Base-by-base conservation (phyloP, 164 flowering plant genomes). In the Echeveria elegans region DNA sequence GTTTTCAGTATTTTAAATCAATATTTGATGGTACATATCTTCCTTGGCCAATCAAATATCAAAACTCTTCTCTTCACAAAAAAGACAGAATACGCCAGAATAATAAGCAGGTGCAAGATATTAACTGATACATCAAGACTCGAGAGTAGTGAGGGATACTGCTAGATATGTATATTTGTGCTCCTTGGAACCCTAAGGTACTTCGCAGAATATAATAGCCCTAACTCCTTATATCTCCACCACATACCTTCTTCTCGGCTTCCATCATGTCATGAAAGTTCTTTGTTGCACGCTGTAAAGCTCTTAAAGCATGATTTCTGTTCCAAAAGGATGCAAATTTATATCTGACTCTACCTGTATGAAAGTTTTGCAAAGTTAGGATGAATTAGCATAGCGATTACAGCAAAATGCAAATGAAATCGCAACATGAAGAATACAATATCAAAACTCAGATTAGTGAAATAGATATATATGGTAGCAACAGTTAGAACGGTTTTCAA, bases 291-390 rank as follows among this genome's bases (percentile, higher is more conserved):
- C 96, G 96, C 66, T 92, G 97, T 72, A 95, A 81, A 69, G 79
- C 81, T 78, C 88, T 83, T 31, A 89, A 59, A 36, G 96, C 89
- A 74, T 95, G 89, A 77, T 95, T 95, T 81, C 99, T 88, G 76
- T 95, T 95, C 99, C 99, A 95, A 81, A 95, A 95, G 60, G 99
- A 95, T 73, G 99, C 99, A 87, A 95, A 95, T 72, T 81, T 95
- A 73, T 95, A 95, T 77, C 97, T 83, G 64, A 92, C 99, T 76
- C 97, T 85, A 65, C 99, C 99, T 95, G 92, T 70, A 81, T 52
- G 48, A 65, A 66, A 64, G 18, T 45, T 3, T 65, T 16, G 28
- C 23, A 26, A 64, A 66, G 12, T 69, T 64, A n/a, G n/a, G n/a
- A 68, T 16, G 45, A 47, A 31, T 2, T 18, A 34, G 7, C 37